Base-by-base conservation (phyloP, 331 rosid species). In the Arachis monticola region DNA sequence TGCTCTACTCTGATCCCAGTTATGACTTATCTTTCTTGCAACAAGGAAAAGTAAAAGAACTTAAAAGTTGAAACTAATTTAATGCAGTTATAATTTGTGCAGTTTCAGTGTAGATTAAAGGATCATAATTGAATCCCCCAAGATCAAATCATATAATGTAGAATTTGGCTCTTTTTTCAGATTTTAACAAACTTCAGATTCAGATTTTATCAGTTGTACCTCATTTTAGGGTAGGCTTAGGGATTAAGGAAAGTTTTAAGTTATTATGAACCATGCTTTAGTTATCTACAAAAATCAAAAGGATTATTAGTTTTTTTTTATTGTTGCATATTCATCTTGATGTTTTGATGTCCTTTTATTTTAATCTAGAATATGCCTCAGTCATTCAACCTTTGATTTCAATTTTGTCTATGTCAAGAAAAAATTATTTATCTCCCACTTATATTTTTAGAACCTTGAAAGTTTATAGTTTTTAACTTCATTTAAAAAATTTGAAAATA, bases 21-120 rank as follows among this genome's bases (percentile, higher is more conserved):
- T n/a, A n/a, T n/a, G n/a, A 40, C 61, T 47, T 77, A n/a, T 44
- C 67, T 72, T n/a, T 51, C 64, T 70, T 45, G 40, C 82, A 62
- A 59, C 22, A 42, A 57, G 56, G 67, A 80, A 73, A 55, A 79
- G 66, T 76, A 63, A 76, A 80, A 50, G 55, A 50, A n/a, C n/a
- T n/a, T n/a, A n/a, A n/a, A n/a, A 69, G 69, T 56, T 58, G 76
- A 71, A 79, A 68, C 53, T 80, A 80, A 48, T 65, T 72, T 73
- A 72, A 59, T 75, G 77, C 81, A 76, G 71, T 78, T 65, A 78
- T 79, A 73, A 80, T n/a, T 77, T 76, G 80, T 72, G 81, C 79
- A 72, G 84, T 69, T 3, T 50, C 82, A 79, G 74, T 61, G 60
- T 72, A 80, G 70, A 76, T 63, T 46, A 52, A 9, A 83, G 83